Evolutionary conservation across 1,139 yeast species (phyloP), one percentile per base, ranked within the genome.

Genomic region (Candida albicans): DNA sequence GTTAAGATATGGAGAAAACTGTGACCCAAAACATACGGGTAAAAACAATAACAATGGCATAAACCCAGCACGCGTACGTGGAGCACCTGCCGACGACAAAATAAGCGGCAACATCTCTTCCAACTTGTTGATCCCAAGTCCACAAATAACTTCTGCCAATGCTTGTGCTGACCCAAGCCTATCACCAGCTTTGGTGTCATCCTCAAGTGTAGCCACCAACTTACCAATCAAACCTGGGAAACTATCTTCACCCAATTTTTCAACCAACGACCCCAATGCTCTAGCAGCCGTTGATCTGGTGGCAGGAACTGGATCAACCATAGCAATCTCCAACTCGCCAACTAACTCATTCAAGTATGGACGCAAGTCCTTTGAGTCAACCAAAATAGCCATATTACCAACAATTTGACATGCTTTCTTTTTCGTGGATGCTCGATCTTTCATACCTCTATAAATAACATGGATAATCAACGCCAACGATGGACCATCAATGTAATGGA

Each of bases 221-320:
- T 91, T 82, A 43, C 95, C 87, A 56, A 95, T 87, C 64, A 95
- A 82, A 42, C 81, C 87, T 34, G 99, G 98, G 89, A 95, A 91
- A 56, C 82, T 85, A 37, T 87, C 96, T 66, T 95, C 99, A 47
- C 99, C 99, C 37, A 95, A 74, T 63, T 91, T 93, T 63, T 93
- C 98, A 41, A 93, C 97, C 54, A 95, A 74, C 0, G 97, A 90
- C 52, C 99, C 99, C 46, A 95, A 73, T 0, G 99, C 99, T 68
- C 97, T 84, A 24, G 97, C 93, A 24, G 98, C 99, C 30, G 97
- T 95, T 2, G 98, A 95, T 63, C 99, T 82, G 0, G 99, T 93
- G 36, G 86, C 88, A 31, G 99, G 96, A 41, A 95, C 99, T 1
- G 99, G 99, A 58, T 95, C 99, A 45, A 95, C 97, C 96, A 95